These are phyloP conservation scores for Neoscytalidium dimidiatum DNA, from an alignment of 2,329 filamentous ascomycete genomes.

Conservation along the genomic window DNA sequence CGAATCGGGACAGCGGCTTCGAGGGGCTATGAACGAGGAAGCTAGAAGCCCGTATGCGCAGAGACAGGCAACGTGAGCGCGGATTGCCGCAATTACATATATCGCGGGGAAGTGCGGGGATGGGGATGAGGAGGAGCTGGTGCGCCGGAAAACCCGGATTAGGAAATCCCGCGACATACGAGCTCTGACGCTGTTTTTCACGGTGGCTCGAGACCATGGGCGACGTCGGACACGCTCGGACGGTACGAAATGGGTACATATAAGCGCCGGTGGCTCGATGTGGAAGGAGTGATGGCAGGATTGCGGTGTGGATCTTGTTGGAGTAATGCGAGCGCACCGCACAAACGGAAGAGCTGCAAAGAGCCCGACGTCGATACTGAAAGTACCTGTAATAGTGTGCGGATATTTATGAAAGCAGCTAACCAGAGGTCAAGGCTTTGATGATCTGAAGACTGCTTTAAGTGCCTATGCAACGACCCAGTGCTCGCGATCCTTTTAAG, in stretches of 20 bases:
- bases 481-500: too few species aligned
- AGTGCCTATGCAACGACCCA: too few species aligned
- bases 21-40: too few species aligned
- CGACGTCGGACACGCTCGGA: not conserved
- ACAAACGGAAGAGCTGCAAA: too few species aligned
- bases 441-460: too few species aligned
- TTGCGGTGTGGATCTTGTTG: not conserved
- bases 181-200: not conserved
- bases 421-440: too few species aligned
- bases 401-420: too few species aligned
- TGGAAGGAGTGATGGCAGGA: too few species aligned
- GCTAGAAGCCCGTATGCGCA: too few species aligned
- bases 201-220: not conserved
- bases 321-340: not conserved
- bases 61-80: not conserved
- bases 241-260: not conserved
- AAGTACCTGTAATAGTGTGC: too few species aligned
- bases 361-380: too few species aligned
- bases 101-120: slow-evolving; percentile 11
- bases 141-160: not conserved
- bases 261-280: not conserved
- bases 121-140: not conserved
- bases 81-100: not conserved
- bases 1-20: too few species aligned
- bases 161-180: not conserved